These are phyloP conservation scores for Sporobolomyces phaffii DNA, from an alignment of 768 basidiomycete species.

Conservation along the genomic window DNA sequence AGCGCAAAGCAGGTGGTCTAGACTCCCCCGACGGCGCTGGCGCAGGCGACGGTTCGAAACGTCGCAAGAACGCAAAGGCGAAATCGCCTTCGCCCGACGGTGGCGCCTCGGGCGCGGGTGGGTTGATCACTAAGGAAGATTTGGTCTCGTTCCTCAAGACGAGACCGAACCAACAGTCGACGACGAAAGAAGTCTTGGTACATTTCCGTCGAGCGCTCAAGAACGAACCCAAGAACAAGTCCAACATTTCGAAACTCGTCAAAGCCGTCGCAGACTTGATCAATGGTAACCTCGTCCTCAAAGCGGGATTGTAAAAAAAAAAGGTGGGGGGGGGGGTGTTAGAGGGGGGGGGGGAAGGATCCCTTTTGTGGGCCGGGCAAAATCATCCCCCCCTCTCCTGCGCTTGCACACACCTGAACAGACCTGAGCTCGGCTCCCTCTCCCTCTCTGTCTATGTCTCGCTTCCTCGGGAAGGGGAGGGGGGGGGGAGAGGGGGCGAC, in stretches of 20 bases:
- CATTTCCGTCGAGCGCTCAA: constrained; percentile 31
- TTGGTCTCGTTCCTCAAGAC: constrained; percentile 29
- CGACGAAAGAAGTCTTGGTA: constrained; percentile 36
- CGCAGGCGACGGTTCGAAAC: constrained; percentile 18
- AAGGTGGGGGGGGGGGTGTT: no score
- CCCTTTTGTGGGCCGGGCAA: background rate
- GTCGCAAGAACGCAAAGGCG: constrained; percentile 17
- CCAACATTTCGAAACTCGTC: constrained; percentile 14
- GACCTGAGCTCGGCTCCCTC: no score
- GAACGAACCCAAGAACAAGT: constrained; percentile 32
- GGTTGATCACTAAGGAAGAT: constrained; percentile 18
- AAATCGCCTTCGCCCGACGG: constrained; percentile 12
- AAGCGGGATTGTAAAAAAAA: constrained; percentile 25
- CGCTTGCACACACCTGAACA: no score
- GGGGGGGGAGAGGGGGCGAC: no score
- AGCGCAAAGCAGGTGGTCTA: constrained; percentile 53
- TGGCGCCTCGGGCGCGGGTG: background rate
- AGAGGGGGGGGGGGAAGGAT: no score
- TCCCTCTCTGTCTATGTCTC: no score
- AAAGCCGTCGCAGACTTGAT: constrained; percentile 24
- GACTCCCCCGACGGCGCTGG: constrained; percentile 1
- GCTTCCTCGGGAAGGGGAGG: no score
- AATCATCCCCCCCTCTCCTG: no score
- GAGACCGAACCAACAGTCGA: background rate
- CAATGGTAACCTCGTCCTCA: constrained; percentile 27